Evolutionary conservation across 2,329 filamentous ascomycete genomes (phyloP).

Genomic region (Alternaria postmessia): DNA sequence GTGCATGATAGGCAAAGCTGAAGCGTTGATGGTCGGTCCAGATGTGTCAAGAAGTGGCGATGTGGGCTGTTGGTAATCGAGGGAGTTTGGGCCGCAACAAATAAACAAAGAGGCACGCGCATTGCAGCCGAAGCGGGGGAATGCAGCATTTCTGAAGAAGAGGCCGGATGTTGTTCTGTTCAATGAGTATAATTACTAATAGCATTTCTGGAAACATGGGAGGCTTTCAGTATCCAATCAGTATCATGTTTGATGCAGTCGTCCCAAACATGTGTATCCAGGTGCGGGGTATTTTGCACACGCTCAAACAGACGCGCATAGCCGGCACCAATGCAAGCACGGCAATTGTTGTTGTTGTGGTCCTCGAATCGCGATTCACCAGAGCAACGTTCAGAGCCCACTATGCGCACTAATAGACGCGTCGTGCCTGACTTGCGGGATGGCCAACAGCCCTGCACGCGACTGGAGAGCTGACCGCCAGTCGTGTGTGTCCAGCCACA

Average conservation of each 20-base stretch:
- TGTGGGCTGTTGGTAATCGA: not conserved
- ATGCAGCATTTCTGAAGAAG: constrained; percentile 14
- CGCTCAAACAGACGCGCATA: constrained; percentile 31
- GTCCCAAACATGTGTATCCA: not conserved
- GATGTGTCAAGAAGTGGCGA: not conserved
- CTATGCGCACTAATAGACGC: constrained; percentile 11
- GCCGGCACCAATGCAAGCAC: constrained; percentile 26
- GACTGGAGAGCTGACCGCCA: constrained; percentile 36
- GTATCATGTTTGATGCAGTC: constrained; percentile 9
- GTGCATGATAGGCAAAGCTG: not conserved
- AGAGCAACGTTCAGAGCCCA: constrained; percentile 19
- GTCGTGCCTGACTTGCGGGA: constrained; percentile 18
- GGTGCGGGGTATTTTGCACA: constrained; percentile 19
- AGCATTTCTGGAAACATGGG: constrained; percentile 19
- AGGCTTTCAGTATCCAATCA: constrained; percentile 27
- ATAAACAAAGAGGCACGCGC: not conserved
- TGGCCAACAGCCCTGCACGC: constrained; percentile 23
- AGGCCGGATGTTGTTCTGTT: constrained; percentile 24
- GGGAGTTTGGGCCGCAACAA: constrained; percentile 11
- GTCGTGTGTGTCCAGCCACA: constrained; percentile 40
- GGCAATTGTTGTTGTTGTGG: constrained; percentile 37
- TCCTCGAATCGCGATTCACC: constrained; percentile 41
- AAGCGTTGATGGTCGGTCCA: not conserved
- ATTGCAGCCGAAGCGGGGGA: constrained; percentile 11
- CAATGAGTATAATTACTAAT: constrained; percentile 28